Evolutionary conservation across 345 rosid genomes (phyloP).

Genomic region (Theobroma cacao): DNA sequence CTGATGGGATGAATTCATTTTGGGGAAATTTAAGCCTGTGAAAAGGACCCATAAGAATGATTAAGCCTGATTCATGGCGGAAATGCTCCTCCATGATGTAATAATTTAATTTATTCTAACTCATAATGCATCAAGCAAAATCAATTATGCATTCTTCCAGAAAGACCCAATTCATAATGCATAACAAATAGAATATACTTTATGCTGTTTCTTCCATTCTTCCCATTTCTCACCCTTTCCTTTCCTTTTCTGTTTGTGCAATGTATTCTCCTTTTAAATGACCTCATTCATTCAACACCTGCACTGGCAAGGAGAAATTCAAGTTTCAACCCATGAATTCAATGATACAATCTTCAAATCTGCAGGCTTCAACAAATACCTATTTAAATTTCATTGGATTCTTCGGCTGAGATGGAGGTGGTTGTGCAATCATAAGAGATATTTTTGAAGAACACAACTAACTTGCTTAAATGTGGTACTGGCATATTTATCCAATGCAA

Average conservation of each 20-base stretch:
- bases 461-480: background rate
- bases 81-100: background rate
- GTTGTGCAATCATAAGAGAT: background rate
- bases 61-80: background rate
- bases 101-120: background rate
- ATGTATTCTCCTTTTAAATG: background rate
- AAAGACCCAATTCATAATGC: background rate
- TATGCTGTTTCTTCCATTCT: background rate
- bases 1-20: background rate
- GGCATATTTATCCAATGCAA: background rate
- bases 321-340: background rate
- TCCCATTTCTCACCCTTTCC: background rate
- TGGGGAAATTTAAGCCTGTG: too few species aligned
- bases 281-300: background rate
- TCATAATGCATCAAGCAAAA: background rate
- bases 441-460: background rate
- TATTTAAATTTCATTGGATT: background rate
- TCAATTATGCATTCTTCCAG: slow-evolving; percentile 1
- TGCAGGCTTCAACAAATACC: background rate
- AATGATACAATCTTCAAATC: background rate
- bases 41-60: background rate
- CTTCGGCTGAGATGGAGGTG: background rate
- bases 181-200: background rate
- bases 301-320: background rate
- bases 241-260: background rate